Base-by-base conservation (phyloP, 192 early-diverging fungal genomes). In the Umbelopsis ramanniana region DNA sequence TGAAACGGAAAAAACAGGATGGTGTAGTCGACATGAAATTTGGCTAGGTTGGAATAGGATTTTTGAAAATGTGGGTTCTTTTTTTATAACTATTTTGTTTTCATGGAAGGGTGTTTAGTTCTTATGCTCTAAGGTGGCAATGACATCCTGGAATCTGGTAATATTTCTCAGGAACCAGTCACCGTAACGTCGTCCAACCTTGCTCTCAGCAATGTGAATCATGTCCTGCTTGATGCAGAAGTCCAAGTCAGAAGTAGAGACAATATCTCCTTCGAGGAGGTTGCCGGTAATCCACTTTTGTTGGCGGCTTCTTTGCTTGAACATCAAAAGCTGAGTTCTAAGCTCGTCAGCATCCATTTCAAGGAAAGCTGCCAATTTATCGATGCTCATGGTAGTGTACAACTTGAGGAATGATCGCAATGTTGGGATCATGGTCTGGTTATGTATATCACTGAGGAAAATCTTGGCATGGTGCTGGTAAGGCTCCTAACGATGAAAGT, bases 151-250 rank as follows among this genome's bases (percentile, higher is more conserved):
- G 76, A 95, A 93, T 84, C 94, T 95, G 82, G 92, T 94, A 72
- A 95, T 93, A 83, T 98, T 91, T 70, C 96, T 90, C 76, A 97
- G 91, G 75, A 97, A 97, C 94, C 94, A 98, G 73, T 98, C 97
- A 43, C 90, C 96, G 79, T 94, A 94, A 70, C 94, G 89, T 50
- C 95, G 89, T 33, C 93, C 94, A n/a, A 94, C 89, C 79, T 96
- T 95, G 83, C 88, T 92, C 83, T 98, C 97, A 11, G 92, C 90
- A 83, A 98, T 93, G 82, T 95, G 91, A 79, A 98, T 93, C 90
- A 98, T 92, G 67, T 97, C 95, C 77, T 96, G 83, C 86, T 94
- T 93, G 71, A 98, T 70, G 77, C 92, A 96, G 82, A 98, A 97
- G 82, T 98, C 95, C 71, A 97, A 76, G 73, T 98, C 96, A 3